Percentiles rank a stretch among this genome's conserved stretches.
These are phyloP conservation scores for Durotheca rogersii DNA, from an alignment of 495 filamentous ascomycete species.

Conservation along the genomic window DNA sequence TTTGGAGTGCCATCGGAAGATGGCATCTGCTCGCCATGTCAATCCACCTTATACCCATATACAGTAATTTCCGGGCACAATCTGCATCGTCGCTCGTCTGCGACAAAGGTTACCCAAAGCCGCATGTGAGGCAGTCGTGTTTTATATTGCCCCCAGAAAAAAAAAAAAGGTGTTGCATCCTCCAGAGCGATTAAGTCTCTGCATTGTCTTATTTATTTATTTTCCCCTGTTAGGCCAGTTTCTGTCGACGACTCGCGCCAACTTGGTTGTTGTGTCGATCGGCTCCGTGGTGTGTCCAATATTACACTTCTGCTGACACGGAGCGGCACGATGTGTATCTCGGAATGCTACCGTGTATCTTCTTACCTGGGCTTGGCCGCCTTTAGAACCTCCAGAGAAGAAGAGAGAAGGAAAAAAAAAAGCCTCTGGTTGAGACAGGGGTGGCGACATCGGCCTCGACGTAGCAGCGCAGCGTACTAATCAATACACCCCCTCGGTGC, in stretches of 20 bases:
- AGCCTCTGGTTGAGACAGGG: conserved; percentile 19
- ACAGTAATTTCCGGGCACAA: conserved; percentile 38
- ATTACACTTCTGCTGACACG: conserved; percentile 17
- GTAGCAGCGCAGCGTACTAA: conserved; percentile 7
- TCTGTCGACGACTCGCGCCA: conserved; percentile 14
- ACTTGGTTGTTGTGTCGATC: conserved; percentile 26
- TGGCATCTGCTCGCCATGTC: conserved; percentile 11
- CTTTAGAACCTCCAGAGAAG: conserved; percentile 15
- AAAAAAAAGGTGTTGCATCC: conserved; percentile 29
- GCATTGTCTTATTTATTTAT: conserved; percentile 19
- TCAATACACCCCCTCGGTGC: conserved; percentile 5
- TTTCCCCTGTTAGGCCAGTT: conserved; percentile 3
- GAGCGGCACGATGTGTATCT: conserved; percentile 25
- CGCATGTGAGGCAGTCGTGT: conserved; percentile 20
- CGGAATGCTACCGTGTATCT: conserved; percentile 31
- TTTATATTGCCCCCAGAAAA: conserved; percentile 25
- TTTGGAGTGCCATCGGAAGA: conserved; percentile 32
- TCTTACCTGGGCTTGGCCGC: conserved; percentile 25
- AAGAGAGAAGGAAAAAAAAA: too few species aligned
- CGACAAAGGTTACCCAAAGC: conserved; percentile 30
- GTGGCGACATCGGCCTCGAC: conserved; percentile 29
- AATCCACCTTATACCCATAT: conserved; percentile 29
- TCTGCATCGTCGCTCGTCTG: conserved; percentile 24
- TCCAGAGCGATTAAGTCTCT: conserved; percentile 33
- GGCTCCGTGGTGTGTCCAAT: conserved; percentile 10